phyloP scores from a whole-genome alignment of 495 filamentous ascomycete genomes.

The Podospora australis region DNA sequence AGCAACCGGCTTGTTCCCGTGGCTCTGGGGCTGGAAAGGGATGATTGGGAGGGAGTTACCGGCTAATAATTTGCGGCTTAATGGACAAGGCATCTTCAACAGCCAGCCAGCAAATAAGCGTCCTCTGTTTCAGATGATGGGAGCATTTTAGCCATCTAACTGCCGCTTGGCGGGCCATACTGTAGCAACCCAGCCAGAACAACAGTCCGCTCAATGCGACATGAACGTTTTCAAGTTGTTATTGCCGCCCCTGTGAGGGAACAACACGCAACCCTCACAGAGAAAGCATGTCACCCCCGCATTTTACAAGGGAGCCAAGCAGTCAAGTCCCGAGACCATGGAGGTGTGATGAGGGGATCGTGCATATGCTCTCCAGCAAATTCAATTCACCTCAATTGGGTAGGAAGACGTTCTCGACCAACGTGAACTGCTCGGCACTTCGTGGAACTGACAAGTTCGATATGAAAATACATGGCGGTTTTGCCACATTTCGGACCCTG shows the following conservation, averaged over 20 bases:
- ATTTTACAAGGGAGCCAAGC: background rate
- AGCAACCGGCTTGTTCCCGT: background rate
- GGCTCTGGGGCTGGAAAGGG: too few species aligned
- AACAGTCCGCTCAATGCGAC: background rate
- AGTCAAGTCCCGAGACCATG: background rate
- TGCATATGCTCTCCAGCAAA: background rate
- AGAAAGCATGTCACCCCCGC: background rate
- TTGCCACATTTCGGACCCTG: slow-evolving; percentile 6
- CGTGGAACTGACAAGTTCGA: background rate
- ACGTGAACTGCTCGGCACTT: background rate
- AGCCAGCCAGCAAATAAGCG: slow-evolving; percentile 4
- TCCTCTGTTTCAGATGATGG: slow-evolving; percentile 12
- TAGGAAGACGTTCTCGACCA: too few species aligned
- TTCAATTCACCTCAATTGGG: background rate
- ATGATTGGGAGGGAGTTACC: too few species aligned
- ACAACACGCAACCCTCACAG: background rate
- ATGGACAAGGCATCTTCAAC: background rate
- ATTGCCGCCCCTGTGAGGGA: background rate
- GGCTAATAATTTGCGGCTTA: slow-evolving; percentile 10
- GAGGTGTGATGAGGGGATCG: background rate
- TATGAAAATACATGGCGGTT: background rate
- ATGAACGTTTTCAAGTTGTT: too few species aligned
- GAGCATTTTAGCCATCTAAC: slow-evolving; percentile 25
- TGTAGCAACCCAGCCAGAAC: background rate
- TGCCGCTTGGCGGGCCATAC: slow-evolving; percentile 25